Evolutionary conservation across 2,329 filamentous ascomycete species (phyloP).

Genomic region (Penicillium brasilianum): DNA sequence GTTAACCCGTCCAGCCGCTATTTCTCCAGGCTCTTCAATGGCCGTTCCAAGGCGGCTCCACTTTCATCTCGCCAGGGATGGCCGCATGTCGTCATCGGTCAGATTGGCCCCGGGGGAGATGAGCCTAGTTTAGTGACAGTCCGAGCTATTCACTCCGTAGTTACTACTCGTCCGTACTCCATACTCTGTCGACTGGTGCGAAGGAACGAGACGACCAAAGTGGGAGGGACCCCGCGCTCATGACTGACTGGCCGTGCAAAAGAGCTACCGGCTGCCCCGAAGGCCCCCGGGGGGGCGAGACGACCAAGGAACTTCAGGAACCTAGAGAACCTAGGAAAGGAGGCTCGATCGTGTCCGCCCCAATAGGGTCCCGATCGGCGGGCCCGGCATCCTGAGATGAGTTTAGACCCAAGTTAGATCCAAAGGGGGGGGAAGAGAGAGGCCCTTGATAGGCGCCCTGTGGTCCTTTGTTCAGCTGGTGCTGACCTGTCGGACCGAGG

Average conservation of each 20-base stretch:
- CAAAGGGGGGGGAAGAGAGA: background rate
- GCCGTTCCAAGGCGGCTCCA: conserved; percentile 14
- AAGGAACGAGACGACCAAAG: background rate
- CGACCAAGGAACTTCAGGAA: background rate
- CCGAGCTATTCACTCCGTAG: background rate
- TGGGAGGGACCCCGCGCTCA: background rate
- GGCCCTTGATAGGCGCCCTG: conserved; percentile 13
- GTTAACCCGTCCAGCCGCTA: conserved; percentile 3
- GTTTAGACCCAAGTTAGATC: background rate
- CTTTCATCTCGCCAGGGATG: conserved; percentile 11
- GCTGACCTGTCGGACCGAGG: conserved; percentile 8
- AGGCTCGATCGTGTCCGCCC: conserved; percentile 28
- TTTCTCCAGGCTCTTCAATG: background rate
- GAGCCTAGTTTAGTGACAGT: background rate
- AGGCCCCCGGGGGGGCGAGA: background rate
- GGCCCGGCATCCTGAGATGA: background rate
- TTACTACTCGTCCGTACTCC: background rate
- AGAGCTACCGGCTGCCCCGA: background rate
- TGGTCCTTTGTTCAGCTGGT: background rate
- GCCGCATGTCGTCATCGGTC: conserved; percentile 26
- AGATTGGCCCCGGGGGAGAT: background rate
- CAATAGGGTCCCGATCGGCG: conserved; percentile 33
- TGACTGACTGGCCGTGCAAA: background rate
- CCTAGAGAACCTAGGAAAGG: conserved; percentile 11
- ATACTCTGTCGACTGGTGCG: too few species aligned